phyloP scores from a whole-genome alignment of 352 stramenopile genomes.

The Globisporangium mamillatum region DNA sequence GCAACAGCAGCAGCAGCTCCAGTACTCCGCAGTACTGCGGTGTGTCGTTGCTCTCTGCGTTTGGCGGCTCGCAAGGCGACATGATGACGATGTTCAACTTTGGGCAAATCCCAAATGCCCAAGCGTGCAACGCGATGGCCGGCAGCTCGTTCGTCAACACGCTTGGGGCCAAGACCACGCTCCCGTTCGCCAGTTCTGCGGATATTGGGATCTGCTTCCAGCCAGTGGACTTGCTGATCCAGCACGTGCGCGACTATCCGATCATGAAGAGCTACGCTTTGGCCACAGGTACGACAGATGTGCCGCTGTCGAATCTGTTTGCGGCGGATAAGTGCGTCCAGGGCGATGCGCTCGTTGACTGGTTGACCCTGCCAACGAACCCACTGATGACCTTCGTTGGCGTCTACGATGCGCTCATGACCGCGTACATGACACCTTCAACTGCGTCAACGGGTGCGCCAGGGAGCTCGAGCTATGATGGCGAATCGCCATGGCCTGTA shows the following conservation, averaged over 20 bases:
- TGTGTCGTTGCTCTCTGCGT: constrained; percentile 26
- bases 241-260: constrained; percentile 29
- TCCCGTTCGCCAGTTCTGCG: constrained; percentile 28
- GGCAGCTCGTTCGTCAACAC: constrained; percentile 42
- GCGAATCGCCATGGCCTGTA: not conserved
- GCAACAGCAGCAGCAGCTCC: not conserved
- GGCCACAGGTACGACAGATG: constrained; percentile 7
- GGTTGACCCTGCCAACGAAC: constrained; percentile 16
- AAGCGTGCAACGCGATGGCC: constrained; percentile 43
- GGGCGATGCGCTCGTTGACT: constrained; percentile 25
- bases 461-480: not conserved
- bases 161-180: constrained; percentile 17
- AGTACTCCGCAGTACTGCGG: constrained; percentile 32
- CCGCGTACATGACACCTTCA: not conserved
- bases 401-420: constrained; percentile 11
- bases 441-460: not conserved
- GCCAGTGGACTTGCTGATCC: constrained; percentile 32
- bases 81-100: constrained; percentile 19
- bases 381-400: constrained; percentile 26
- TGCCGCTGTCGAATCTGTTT: constrained; percentile 40
- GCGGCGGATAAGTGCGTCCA: constrained; percentile 33
- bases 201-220: constrained; percentile 42
- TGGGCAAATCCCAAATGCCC: constrained; percentile 40
- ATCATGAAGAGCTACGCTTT: constrained; percentile 23
- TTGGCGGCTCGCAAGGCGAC: constrained; percentile 17